Percentiles rank a stretch among this genome's conserved stretches.
These are phyloP conservation scores for Sungouiella blattae DNA, from an alignment of 805 yeast species.

Conservation along the genomic window DNA sequence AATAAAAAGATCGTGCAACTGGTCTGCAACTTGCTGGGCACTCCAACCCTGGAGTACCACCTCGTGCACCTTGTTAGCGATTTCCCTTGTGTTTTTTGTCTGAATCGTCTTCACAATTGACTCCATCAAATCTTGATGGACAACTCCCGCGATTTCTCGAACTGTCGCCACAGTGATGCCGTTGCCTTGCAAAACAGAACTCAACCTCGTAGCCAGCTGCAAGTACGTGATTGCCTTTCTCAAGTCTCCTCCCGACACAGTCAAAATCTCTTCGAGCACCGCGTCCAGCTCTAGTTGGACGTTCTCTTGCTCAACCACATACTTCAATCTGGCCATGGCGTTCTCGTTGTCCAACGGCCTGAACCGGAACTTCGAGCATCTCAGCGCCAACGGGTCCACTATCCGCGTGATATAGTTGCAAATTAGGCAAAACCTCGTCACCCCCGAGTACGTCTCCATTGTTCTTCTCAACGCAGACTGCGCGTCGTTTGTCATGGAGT, in stretches of 20 bases:
- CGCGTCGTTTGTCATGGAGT: conserved; percentile 96
- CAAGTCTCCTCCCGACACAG: conserved; percentile 84
- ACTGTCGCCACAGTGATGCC: conserved; percentile 47
- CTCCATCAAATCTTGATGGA: conserved; percentile 48
- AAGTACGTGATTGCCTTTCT: conserved; percentile 88
- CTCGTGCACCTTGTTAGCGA: conserved; percentile 46
- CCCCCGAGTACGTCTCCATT: conserved; percentile 84
- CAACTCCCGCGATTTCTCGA: conserved; percentile 74
- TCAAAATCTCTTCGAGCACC: conserved; percentile 60
- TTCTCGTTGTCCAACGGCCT: conserved; percentile 67
- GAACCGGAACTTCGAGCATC: conserved; percentile 95
- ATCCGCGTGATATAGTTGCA: conserved; percentile 96
- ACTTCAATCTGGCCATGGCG: conserved; percentile 65
- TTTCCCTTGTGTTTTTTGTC: conserved; percentile 22
- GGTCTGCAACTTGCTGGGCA: conserved; percentile 66
- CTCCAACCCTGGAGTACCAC: conserved; percentile 71
- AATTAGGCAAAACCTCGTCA: conserved; percentile 86
- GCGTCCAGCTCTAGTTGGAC: conserved; percentile 40
- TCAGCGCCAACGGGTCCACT: conserved; percentile 92
- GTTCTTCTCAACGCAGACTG: conserved; percentile 94
- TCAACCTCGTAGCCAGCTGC: conserved; percentile 41
- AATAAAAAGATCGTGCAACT: conserved; percentile 66
- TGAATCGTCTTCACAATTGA: conserved; percentile 35
- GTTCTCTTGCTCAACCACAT: conserved; percentile 47
- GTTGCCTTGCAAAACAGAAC: conserved; percentile 15